Base-by-base conservation (phyloP, 768 basidiomycete species). In the Boletus reticuloceps region DNA sequence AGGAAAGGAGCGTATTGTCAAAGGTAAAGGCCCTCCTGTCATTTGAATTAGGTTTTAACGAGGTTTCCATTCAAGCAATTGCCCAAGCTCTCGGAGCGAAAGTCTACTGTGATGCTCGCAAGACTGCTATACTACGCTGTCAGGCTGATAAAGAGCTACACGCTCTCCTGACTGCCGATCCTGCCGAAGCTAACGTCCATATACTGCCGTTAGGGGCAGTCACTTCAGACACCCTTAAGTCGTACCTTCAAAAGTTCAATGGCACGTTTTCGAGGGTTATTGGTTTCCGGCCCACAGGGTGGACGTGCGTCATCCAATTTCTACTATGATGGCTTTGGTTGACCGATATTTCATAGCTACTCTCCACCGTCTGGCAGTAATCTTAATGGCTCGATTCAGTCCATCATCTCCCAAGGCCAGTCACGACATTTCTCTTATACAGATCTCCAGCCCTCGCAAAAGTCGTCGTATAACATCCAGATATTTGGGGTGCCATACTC, bases 1-100 rank as follows among this genome's bases (percentile, higher is more conserved):
- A 47, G 97, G 97, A 39, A 99, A 99, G 70, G 97, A 99, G 70
- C 85, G 97, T 22, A 89, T 98, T 39, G 94, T 97, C 39, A 97
- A 98, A 82, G 94, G 93, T 91, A 53, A 32, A 47, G 62, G 31
- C 7, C 40, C 3, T 53, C 19, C 14, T 46, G 10, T 39, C 16
- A 4, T 54, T n/a, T 16, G 37, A 49, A 22, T 32, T 49, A 5
- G 14, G 25, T 14, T 46, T 51, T 19, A 55, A 27, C 47, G n/a
- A 14, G 19, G 11, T 38, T 47, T n/a, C 25, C 13, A 29, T 50
- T 38, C 13, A 60, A 94, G 96, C 91, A 1, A 85, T 98, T 25
- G 97, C 97, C 0, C 79, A 84, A 55, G 88, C 91, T 1, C 72
- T 99, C 14, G 73, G 79, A 42, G 82, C 87, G 20, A 95, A 89